Evolutionary conservation across 768 basidiomycete genomes (phyloP), one percentile per base, ranked within the genome.

Genomic region (Daedaleopsis nitida): DNA sequence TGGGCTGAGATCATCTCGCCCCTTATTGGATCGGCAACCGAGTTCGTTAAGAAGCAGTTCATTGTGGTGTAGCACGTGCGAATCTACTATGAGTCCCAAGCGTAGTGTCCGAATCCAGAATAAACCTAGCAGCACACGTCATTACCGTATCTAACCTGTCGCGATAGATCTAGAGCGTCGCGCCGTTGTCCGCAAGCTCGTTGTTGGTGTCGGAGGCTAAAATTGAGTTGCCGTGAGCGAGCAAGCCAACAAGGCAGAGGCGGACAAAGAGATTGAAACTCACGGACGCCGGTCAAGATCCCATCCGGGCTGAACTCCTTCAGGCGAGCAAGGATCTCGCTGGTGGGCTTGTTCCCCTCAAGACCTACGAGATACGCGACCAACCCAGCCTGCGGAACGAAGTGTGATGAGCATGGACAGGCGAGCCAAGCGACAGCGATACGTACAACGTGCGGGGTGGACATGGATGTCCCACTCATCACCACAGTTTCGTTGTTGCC

Each of bases 381-480:
- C 39, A 42, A 17, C 13, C 39, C 39, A 42, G 27, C 27, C 27
- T 32, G 39, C 39, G 11, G 17, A 12, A 10, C 17, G 37, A 38
- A 14, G 37, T 8, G 37, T 38, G 37, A 17, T 17, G 5, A 13
- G 39, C 17, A 17, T 10, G 11, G 10, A 13, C 39, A 3, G 5
- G 39, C 17, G 13, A 42, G 3, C 11, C 13, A 17, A 5, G 39
- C 17, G 3, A 42, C 13, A 13, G 39, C 2, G 10, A 17, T 42
- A 42, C 17, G 39, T 42, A 17, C 17, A 42, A 42, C 13, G 39
- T 17, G 17, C 39, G 11, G 17, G 17, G 51, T 61, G 38, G 12
- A 66, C 65, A 64, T 64, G 19, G 45, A 47, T 3, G 45, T 47
- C 10, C 45, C 45, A n/a, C 7, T 9, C 13, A 42, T 42, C 27